Evolutionary conservation across 345 rosid genomes (phyloP).

Genomic region (Lepidium didymum): DNA sequence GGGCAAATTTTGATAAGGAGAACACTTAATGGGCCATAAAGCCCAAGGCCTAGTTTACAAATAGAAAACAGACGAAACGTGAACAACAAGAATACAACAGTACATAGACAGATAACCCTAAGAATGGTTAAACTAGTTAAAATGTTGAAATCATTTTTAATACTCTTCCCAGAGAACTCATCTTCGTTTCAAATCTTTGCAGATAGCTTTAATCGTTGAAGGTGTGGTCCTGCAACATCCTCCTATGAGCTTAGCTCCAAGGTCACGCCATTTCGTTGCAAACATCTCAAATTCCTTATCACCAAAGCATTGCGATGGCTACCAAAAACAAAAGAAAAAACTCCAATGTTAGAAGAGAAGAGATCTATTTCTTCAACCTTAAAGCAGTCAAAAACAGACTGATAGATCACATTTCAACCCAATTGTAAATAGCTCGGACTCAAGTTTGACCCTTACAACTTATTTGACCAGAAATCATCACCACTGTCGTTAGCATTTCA

Average conservation of each 20-base stretch:
- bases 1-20: background rate
- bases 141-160: background rate
- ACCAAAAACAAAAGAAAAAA: background rate
- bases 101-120: background rate
- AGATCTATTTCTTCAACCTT: background rate
- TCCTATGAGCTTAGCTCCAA: slow-evolving; percentile 82
- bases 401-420: background rate
- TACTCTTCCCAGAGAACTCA: slow-evolving; percentile 12
- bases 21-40: background rate
- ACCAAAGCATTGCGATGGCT: slow-evolving; percentile 79
- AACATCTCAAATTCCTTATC: slow-evolving; percentile 55
- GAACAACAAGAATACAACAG: slow-evolving; percentile 8
- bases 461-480: background rate
- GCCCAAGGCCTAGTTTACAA: slow-evolving; percentile 9
- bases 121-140: slow-evolving; percentile 2
- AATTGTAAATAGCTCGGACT: too few species aligned
- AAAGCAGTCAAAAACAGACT: background rate
- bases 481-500: background rate
- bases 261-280: slow-evolving; percentile 63
- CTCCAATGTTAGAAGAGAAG: background rate
- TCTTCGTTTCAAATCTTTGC: slow-evolving; percentile 44
- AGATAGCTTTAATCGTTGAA: slow-evolving; percentile 58
- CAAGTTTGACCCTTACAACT: background rate
- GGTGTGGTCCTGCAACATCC: slow-evolving; percentile 90
- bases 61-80: slow-evolving; percentile 3